phyloP scores from a whole-genome alignment of 192 early-diverging fungal species.

The Coemansia sp. region DNA sequence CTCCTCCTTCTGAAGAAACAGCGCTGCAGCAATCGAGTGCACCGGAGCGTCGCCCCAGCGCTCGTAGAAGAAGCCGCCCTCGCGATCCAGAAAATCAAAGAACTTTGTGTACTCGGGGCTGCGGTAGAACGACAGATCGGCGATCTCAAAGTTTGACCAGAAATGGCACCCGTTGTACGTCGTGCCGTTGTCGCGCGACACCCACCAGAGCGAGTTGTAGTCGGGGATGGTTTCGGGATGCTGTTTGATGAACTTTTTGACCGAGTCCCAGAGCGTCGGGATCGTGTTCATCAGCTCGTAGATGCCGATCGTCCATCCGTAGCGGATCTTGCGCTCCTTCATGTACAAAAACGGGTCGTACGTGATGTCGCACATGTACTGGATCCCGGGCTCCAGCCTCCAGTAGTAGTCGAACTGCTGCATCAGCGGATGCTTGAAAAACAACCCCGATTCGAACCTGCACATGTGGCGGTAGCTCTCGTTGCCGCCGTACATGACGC shows the following conservation, averaged over 20 bases:
- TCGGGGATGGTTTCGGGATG: constrained; percentile 27
- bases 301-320: constrained; percentile 51
- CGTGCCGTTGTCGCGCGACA: constrained; percentile 33
- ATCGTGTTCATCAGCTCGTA: constrained; percentile 53
- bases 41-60: constrained; percentile 67
- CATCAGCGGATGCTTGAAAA: constrained; percentile 50
- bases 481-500: constrained; percentile 45
- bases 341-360: constrained; percentile 56
- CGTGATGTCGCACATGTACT: constrained; percentile 55
- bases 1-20: constrained; percentile 58
- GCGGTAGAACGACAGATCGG: constrained; percentile 69
- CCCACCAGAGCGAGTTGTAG: constrained; percentile 36
- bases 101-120: constrained; percentile 59
- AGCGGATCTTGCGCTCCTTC: constrained; percentile 41
- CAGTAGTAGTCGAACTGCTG: constrained; percentile 54
- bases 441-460: constrained; percentile 44
- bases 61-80: constrained; percentile 89
- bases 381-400: constrained; percentile 51
- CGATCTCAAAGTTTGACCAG: constrained; percentile 92
- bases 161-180: constrained; percentile 72
- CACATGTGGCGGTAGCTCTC: constrained; percentile 56
- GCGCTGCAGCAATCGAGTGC: constrained; percentile 64
- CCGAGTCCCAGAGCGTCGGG: constrained; percentile 48
- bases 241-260: constrained; percentile 51
- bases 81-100: constrained; percentile 71